These are phyloP conservation scores for Phytophthora fragariaefolia DNA, from an alignment of 352 stramenopile species.

Conservation along the genomic window DNA sequence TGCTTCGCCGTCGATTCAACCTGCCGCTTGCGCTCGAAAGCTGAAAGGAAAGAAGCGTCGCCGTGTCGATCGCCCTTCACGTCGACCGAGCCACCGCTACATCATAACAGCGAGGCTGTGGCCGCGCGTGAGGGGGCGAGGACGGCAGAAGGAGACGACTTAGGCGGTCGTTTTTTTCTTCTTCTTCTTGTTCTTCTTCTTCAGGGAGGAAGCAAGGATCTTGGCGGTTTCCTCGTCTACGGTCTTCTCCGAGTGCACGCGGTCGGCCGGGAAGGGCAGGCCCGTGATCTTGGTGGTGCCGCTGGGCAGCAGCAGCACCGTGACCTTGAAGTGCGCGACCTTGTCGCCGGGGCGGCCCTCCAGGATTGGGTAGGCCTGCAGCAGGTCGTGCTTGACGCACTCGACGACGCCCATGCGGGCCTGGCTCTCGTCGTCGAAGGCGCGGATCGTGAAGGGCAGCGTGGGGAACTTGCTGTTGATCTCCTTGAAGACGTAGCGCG, in stretches of 20 bases:
- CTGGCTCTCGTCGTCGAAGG: slow-evolving; percentile 95
- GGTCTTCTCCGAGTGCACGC: slow-evolving; percentile 93
- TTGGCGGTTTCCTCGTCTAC: slow-evolving; percentile 93
- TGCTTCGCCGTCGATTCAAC: slow-evolving; percentile 36
- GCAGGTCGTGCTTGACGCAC: slow-evolving; percentile 97
- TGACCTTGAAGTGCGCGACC: slow-evolving; percentile 99
- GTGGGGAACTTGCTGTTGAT: slow-evolving; percentile 99
- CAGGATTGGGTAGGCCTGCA: slow-evolving; percentile 98
- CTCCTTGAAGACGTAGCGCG: slow-evolving; percentile 96
- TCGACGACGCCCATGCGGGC: slow-evolving; percentile 98
- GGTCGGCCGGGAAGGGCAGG: slow-evolving; percentile 89
- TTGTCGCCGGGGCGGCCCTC: slow-evolving; percentile 95
- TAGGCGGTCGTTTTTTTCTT: slow-evolving; percentile 74
- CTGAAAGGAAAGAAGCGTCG: slow-evolving; percentile 33
- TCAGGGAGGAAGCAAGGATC: slow-evolving; percentile 91
- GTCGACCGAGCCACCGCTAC: too few relatives aligned
- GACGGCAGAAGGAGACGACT: slow-evolving; percentile 18
- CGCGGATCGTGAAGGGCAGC: slow-evolving; percentile 98
- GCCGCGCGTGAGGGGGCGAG: neutral
- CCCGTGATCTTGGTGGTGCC: slow-evolving; percentile 97
- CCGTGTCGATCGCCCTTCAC: slow-evolving; percentile 19
- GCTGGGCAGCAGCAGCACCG: slow-evolving; percentile 96
- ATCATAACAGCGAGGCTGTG: too few relatives aligned
- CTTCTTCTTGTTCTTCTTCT: slow-evolving; percentile 98
- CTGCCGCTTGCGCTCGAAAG: slow-evolving; percentile 18